Base-by-base conservation (phyloP, 192 early-diverging fungal genomes). In the Backusella tuberculispora region DNA sequence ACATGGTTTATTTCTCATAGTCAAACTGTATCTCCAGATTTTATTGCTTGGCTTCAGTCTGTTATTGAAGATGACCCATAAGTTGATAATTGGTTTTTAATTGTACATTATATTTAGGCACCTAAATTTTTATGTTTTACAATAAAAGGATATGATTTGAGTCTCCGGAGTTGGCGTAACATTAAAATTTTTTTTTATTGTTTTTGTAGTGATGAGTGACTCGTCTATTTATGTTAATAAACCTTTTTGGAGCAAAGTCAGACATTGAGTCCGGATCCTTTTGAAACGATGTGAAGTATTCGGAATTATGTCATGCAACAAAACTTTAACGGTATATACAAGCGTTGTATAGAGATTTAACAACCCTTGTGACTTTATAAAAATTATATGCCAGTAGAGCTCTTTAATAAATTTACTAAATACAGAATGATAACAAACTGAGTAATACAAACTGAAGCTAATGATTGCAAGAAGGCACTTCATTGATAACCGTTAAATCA, bases 241-340 rank as follows among this genome's bases (percentile, higher is more conserved):
- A 60, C 53, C 53, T 60, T 60, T 34, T 60, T 60, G 21, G 53
- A 60, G 9, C 53, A 60, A 60, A 26, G 53, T 60, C 53, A 60
- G 53, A 60, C 53, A 60, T 60, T 60, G 53, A 60, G 53, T 60
- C 53, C 53, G 53, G 53, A 60, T 60, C 53, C 53, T 60, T 60
- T 60, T 60, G 53, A 60, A 60, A 26, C 53, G 4, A 60, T 60
- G 53, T 60, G 53, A 60, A 60, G 53, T 60, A 60, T 60, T 60
- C 53, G 53, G 53, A 60, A 60, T 60, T 60, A 60, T 60, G 53
- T 60, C 53, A 26, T 60, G 53, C 53, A 60, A 60, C 53, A 34
- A 34, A n/a, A n/a, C n/a, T n/a, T n/a, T n/a, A n/a, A n/a, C n/a
- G n/a, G n/a, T n/a, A n/a, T n/a, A n/a, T n/a, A n/a, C n/a, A n/a